Conservation (phyloP, 2,329 filamentous ascomycete species). For the Apiospora koreana region DNA sequence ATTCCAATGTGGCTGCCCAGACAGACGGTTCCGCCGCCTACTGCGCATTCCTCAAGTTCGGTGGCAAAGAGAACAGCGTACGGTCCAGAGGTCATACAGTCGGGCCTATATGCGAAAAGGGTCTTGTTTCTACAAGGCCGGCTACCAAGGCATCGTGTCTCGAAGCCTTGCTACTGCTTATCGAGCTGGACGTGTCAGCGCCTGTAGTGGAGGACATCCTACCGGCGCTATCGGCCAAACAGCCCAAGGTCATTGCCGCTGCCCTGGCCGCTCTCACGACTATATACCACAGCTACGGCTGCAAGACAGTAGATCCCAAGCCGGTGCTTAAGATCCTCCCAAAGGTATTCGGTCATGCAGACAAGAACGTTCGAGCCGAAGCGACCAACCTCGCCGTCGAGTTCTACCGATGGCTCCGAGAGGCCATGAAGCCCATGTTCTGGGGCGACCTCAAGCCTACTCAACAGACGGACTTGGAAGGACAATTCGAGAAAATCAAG, state of each 20-base stretch:
- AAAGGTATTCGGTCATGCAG: conserved; percentile 91
- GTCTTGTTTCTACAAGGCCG: conserved; percentile 81
- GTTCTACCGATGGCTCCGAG: conserved; percentile 93
- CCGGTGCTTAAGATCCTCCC: conserved; percentile 84
- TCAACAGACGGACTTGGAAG: conserved; percentile 91
- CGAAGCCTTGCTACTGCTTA: conserved; percentile 83
- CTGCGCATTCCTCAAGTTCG: conserved; percentile 90
- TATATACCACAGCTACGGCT: conserved; percentile 92
- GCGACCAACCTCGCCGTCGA: conserved; percentile 90
- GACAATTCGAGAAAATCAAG: conserved; percentile 91
- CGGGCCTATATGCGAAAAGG: conserved; percentile 84
- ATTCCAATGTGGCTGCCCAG: conserved; percentile 96
- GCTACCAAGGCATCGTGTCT: conserved; percentile 85
- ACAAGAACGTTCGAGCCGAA: conserved; percentile 96
- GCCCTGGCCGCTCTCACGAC: conserved; percentile 65
- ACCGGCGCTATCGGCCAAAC: conserved; percentile 44
- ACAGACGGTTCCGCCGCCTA: conserved; percentile 87
- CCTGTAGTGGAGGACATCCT: conserved; percentile 90
- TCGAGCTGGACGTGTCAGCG: conserved; percentile 84
- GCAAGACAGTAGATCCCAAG: conserved; percentile 92
- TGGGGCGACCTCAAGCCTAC: conserved; percentile 95
- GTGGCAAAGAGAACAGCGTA: conserved; percentile 75
- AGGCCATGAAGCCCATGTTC: conserved; percentile 98
- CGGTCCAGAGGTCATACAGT: conserved; percentile 78
- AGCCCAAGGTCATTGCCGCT: conserved; percentile 38